Percentiles rank a stretch among this genome's conserved stretches.
phyloP scores from a whole-genome alignment of 2,329 filamentous ascomycete genomes.

The Neurospora sp. region DNA sequence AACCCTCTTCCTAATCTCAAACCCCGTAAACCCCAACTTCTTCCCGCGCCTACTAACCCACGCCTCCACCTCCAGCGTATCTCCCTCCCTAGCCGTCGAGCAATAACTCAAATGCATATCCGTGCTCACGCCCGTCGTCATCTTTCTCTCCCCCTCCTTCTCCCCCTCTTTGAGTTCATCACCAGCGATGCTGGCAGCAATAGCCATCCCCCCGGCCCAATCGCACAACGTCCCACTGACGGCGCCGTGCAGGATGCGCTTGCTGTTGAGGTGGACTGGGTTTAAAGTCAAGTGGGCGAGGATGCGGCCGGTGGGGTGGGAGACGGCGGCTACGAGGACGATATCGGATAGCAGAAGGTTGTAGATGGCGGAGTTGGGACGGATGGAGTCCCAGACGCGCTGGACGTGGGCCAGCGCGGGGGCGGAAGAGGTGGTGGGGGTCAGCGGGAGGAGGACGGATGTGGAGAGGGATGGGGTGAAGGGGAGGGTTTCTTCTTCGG shows the following conservation, averaged over 20 bases:
- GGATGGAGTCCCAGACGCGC: conserved; percentile 26
- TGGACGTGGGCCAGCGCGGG: conserved; percentile 18
- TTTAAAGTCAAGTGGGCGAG: conserved; percentile 38
- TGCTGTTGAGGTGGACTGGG: conserved; percentile 55
- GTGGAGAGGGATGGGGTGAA: not conserved
- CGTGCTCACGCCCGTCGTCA: conserved; percentile 44
- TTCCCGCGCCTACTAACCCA: conserved; percentile 57
- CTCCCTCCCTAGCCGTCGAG: conserved; percentile 51
- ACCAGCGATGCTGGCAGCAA: conserved; percentile 41
- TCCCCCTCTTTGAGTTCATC: not conserved
- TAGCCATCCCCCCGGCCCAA: conserved; percentile 64
- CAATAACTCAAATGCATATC: conserved; percentile 69
- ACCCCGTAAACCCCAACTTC: conserved; percentile 57
- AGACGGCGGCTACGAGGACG: conserved; percentile 25
- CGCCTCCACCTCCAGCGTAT: conserved; percentile 59
- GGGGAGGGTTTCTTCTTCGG: not conserved
- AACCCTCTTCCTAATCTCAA: conserved; percentile 53
- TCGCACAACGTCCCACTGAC: conserved; percentile 64
- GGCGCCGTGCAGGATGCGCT: conserved; percentile 59
- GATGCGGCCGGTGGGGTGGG: conserved; percentile 36
- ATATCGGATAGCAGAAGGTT: conserved; percentile 38
- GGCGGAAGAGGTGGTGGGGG: conserved; percentile 3
- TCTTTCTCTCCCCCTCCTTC: conserved; percentile 30
- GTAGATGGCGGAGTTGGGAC: conserved; percentile 43
- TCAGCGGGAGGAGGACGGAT: not conserved